These are phyloP conservation scores for Vitis hybrid DNA, from an alignment of 177 flowering plant genomes.

Conservation along the genomic window DNA sequence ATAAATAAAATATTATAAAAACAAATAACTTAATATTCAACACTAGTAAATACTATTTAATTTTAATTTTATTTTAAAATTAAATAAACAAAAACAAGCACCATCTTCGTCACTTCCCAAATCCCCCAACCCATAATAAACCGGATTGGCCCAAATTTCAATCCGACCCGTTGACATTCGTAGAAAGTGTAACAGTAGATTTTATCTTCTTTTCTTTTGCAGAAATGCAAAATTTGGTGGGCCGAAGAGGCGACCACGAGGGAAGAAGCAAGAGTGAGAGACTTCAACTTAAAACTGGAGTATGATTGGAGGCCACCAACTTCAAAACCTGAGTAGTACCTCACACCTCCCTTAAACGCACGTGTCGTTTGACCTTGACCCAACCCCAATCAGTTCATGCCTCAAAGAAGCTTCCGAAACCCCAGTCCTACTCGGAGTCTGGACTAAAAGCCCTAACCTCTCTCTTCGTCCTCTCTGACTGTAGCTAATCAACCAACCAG, in stretches of 20 bases:
- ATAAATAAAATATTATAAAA: no score
- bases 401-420: conserved; percentile 13
- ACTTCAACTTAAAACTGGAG: not conserved
- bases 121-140: no score
- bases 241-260: not conserved
- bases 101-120: no score
- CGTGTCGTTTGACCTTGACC: conserved; percentile 9
- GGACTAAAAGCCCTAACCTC: conserved; percentile 12
- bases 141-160: no score
- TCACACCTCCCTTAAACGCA: conserved; percentile 3
- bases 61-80: no score
- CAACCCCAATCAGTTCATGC: not conserved
- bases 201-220: no score
- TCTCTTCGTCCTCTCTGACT: not conserved
- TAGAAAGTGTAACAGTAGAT: no score
- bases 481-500: not conserved
- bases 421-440: no score
- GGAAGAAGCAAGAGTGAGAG: not conserved
- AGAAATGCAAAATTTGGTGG: not conserved
- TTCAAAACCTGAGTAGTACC: not conserved
- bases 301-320: not conserved
- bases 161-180: no score
- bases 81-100: no score
- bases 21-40: no score
- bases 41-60: no score